Percentiles rank a stretch among this genome's conserved stretches.
Evolutionary conservation across 768 basidiomycete genomes (phyloP).

Genomic region (Pholiota microspora): DNA sequence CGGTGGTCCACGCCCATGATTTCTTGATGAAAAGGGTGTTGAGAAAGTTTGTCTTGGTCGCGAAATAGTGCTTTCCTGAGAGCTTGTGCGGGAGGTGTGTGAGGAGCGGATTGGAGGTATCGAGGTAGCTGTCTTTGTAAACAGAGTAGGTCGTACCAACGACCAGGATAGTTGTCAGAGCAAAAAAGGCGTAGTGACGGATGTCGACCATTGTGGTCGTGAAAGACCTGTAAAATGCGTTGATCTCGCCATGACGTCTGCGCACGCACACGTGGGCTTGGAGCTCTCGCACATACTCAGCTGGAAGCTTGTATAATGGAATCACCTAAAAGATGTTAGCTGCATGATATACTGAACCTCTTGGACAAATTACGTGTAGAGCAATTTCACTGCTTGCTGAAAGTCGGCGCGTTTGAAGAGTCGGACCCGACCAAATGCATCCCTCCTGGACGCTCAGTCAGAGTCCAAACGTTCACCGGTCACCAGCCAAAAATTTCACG

Average conservation of each 20-base stretch:
- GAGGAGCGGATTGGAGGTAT: constrained; percentile 79
- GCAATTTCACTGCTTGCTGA: no score
- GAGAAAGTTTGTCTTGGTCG: constrained; percentile 75
- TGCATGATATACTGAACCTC: no score
- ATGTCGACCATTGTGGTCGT: constrained; percentile 17
- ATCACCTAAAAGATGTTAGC: no score
- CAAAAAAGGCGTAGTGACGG: constrained; percentile 14
- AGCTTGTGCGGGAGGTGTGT: constrained; percentile 70
- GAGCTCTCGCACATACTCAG: no score
- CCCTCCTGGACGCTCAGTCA: no score
- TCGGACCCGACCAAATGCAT: no score
- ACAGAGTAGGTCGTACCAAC: constrained; percentile 69
- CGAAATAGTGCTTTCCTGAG: constrained; percentile 65
- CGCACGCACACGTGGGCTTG: neutral
- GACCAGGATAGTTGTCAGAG: constrained; percentile 44
- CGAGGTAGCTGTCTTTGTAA: constrained; percentile 65
- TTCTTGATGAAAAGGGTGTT: constrained; percentile 89
- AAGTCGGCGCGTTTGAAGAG: no score
- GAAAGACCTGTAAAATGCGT: neutral
- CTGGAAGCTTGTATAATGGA: no score
- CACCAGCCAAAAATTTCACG: no score
- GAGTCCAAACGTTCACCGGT: no score
- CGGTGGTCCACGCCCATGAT: constrained; percentile 89
- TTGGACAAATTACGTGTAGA: no score
- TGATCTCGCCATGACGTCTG: neutral